Conservation (phyloP, 768 basidiomycete species). For the Galerina marginata region DNA sequence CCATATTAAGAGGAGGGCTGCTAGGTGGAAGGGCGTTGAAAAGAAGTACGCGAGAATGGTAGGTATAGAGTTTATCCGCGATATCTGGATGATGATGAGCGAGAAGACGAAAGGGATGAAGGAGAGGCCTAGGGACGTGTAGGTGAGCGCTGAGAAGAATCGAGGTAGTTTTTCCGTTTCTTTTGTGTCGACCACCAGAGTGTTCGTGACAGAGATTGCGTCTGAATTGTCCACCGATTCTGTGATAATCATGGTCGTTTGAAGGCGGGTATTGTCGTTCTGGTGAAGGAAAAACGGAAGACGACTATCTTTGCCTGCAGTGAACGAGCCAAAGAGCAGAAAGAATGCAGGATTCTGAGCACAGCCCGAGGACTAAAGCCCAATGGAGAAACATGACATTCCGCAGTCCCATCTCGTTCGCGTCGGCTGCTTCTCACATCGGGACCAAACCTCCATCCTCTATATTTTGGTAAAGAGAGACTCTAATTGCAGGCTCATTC, state of each 20-base stretch:
- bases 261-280: no score
- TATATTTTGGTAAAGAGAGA: no score
- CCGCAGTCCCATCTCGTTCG: no score
- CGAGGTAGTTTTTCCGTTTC: slow-evolving; percentile 12
- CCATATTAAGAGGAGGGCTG: slow-evolving; percentile 15
- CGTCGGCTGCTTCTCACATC: no score
- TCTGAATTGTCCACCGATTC: slow-evolving; percentile 13
- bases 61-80: slow-evolving; percentile 16
- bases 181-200: slow-evolving; percentile 5
- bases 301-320: no score
- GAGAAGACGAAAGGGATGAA: slow-evolving; percentile 15
- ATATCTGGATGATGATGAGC: slow-evolving; percentile 13
- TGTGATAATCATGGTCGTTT: slow-evolving; percentile 13
- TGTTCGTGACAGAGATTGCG: slow-evolving; percentile 13
- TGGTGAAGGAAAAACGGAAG: no score
- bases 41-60: slow-evolving; percentile 18
- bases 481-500: no score
- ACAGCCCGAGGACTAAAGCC: no score
- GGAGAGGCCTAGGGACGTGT: slow-evolving; percentile 14
- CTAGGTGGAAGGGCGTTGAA: slow-evolving; percentile 20
- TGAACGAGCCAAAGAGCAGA: no score
- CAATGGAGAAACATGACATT: no score
- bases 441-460: no score
- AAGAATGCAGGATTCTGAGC: no score
- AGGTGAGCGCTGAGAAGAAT: slow-evolving; percentile 16